Conservation (phyloP, 2,329 filamentous ascomycete species). For the Alternaria arbusti region DNA sequence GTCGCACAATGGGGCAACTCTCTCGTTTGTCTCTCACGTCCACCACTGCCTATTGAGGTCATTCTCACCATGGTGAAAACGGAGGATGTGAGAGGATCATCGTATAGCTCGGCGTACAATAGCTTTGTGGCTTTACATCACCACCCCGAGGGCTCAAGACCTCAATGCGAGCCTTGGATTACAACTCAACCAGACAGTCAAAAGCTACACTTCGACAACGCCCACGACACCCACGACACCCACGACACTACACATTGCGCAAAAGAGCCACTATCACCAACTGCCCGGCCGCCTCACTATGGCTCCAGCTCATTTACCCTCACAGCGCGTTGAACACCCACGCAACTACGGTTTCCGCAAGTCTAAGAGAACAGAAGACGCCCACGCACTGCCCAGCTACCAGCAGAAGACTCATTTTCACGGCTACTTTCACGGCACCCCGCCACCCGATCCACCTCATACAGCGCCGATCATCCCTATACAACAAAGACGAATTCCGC, state of each 20-base stretch:
- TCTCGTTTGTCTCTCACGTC: neutral
- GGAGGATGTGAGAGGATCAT: neutral
- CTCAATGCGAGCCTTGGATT: neutral
- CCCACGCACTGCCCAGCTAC: neutral
- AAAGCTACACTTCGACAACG: neutral
- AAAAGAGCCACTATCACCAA: neutral
- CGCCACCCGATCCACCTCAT: neutral
- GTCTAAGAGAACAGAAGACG: neutral
- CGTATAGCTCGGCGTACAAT: neutral
- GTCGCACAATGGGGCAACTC: neutral
- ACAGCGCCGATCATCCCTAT: neutral
- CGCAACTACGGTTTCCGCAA: neutral
- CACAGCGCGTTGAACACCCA: neutral
- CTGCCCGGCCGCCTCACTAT: neutral
- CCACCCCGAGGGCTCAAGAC: neutral
- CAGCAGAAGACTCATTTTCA: neutral
- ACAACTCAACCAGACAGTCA: neutral
- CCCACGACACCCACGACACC: neutral
- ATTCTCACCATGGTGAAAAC: constrained; percentile 2
- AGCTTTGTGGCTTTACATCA: neutral
- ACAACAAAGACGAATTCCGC: neutral
- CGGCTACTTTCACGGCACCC: neutral
- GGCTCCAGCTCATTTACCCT: neutral
- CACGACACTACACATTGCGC: neutral
- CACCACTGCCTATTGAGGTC: neutral